Evolutionary conservation across 202 grass and related monocot genomes (phyloP).

Genomic region (Dendrocalamus latiflorus): DNA sequence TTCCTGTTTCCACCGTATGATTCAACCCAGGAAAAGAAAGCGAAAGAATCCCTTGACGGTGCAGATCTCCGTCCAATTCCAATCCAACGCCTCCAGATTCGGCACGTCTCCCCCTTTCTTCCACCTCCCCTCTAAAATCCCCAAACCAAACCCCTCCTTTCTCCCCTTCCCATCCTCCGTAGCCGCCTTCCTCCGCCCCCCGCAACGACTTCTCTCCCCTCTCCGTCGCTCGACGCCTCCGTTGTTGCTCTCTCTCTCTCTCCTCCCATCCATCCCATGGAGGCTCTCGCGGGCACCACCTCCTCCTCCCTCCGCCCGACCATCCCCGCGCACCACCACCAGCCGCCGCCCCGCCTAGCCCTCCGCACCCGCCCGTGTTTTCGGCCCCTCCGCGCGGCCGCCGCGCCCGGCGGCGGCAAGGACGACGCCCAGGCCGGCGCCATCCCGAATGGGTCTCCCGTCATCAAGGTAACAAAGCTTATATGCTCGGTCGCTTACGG

Average conservation of each 20-base stretch:
- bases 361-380: slow-evolving; percentile 12
- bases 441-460: slow-evolving; percentile 32
- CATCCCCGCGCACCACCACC: background rate
- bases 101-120: background rate
- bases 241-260: too few species aligned
- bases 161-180: too few species aligned
- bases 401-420: slow-evolving; percentile 17
- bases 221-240: slow-evolving; percentile 4
- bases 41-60: background rate
- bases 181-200: slow-evolving; percentile 38
- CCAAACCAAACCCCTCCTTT: too few species aligned
- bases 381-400: slow-evolving; percentile 25
- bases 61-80: background rate
- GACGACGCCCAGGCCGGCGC: slow-evolving; percentile 13
- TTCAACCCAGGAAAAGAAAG: too few species aligned
- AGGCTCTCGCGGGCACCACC: slow-evolving; percentile 26
- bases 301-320: slow-evolving; percentile 15
- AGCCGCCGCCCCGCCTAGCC: slow-evolving; percentile 10
- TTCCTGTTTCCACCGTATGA: too few species aligned
- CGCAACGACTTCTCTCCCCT: background rate
- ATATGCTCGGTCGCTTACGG: too few species aligned
- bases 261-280: slow-evolving; percentile 4
- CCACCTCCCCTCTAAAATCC: slow-evolving; percentile 14
- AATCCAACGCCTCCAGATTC: background rate
- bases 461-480: slow-evolving; percentile 28